These are phyloP conservation scores for Phycomyces blakesleeanus DNA, from an alignment of 192 early-diverging fungal genomes.

Conservation along the genomic window DNA sequence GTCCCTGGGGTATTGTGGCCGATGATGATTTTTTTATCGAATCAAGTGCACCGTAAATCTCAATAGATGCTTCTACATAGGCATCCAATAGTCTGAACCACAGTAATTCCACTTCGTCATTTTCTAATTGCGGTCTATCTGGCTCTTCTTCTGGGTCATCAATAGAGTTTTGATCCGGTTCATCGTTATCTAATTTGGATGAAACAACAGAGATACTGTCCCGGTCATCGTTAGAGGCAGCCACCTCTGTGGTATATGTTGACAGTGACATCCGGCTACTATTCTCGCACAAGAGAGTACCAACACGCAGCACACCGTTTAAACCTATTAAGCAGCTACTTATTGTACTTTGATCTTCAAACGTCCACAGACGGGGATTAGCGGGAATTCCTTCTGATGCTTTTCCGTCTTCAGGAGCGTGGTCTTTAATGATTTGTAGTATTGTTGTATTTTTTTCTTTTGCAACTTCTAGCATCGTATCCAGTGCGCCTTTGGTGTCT, in stretches of 20 bases:
- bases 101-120: conserved; percentile 46
- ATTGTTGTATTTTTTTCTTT: conserved; percentile 44
- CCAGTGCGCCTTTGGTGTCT: conserved; percentile 48
- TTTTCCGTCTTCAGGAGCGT: conserved; percentile 2
- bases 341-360: conserved; percentile 46
- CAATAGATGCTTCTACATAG: conserved; percentile 54
- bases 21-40: neutral
- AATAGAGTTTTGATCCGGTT: neutral
- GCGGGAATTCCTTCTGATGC: neutral
- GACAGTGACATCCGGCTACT: conserved; percentile 30
- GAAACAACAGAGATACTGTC: neutral
- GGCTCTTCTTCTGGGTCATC: conserved; percentile 1
- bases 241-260: conserved; percentile 21
- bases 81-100: conserved; percentile 56
- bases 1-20: conserved; percentile 4
- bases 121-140: conserved; percentile 20
- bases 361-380: conserved; percentile 31
- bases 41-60: conserved; percentile 27
- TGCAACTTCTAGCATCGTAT: conserved; percentile 52
- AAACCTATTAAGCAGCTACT: conserved; percentile 47
- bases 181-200: neutral
- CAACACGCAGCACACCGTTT: conserved; percentile 53
- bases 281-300: conserved; percentile 55
- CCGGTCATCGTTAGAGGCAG: conserved; percentile 6
- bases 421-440: conserved; percentile 29